Evolutionary conservation across 164 flowering plant species (phyloP).

Genomic region (Berberis thunbergii): DNA sequence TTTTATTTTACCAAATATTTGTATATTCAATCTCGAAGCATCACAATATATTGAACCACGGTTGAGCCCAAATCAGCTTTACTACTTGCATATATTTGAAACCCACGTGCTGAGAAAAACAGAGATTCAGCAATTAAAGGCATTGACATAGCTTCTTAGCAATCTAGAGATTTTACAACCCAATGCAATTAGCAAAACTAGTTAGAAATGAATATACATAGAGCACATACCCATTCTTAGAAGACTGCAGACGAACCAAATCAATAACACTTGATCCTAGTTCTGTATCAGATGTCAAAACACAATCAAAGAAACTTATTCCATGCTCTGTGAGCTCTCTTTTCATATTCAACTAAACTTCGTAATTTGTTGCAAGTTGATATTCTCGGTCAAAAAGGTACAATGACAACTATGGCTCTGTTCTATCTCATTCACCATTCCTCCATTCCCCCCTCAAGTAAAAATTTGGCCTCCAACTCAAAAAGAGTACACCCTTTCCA

Average conservation of each 20-base stretch:
- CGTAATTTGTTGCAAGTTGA: background rate
- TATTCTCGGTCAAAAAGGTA: conserved; percentile 1
- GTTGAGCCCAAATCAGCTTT: too few relatives aligned
- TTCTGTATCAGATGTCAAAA: background rate
- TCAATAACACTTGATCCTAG: too few relatives aligned
- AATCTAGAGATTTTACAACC: background rate
- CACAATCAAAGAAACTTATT: background rate
- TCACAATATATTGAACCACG: too few relatives aligned
- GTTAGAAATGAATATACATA: background rate
- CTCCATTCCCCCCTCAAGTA: background rate
- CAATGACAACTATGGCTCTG: background rate
- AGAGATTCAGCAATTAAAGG: background rate
- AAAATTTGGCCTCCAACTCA: background rate
- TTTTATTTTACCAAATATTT: too few relatives aligned
- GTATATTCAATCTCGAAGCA: too few relatives aligned
- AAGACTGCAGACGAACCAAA: too few relatives aligned
- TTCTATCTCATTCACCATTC: background rate
- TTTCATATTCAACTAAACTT: background rate
- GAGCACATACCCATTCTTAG: background rate
- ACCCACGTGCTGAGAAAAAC: background rate
- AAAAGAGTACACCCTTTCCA: background rate
- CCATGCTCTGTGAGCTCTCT: too few relatives aligned
- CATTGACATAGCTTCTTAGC: background rate
- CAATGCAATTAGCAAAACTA: background rate
- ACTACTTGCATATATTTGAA: too few relatives aligned